A percentile compares a stretch with the other conserved stretches of the same genome.
Evolutionary conservation across 192 early-diverging fungal species (phyloP).

Genomic region (Coemansia sp.): DNA sequence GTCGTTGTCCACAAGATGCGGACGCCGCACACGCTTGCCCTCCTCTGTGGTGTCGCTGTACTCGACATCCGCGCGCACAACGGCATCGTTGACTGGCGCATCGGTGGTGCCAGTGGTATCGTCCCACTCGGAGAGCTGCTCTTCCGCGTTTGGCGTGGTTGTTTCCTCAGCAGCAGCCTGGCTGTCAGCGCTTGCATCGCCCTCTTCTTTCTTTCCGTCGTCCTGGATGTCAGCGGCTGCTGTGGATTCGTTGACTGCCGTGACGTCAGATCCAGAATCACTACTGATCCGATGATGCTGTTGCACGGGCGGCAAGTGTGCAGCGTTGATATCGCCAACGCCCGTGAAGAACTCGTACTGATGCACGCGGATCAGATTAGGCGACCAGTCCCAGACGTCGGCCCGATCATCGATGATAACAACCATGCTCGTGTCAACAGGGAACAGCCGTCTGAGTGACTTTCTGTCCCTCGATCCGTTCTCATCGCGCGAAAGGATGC

Average conservation of each 20-base stretch:
- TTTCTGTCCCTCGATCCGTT: slow-evolving; percentile 82
- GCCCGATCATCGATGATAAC: slow-evolving; percentile 93
- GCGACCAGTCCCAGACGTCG: slow-evolving; percentile 93
- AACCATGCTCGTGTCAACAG: slow-evolving; percentile 94
- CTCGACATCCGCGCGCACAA: slow-evolving; percentile 23
- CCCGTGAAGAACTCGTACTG: slow-evolving; percentile 95
- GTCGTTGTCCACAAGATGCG: slow-evolving; percentile 57
- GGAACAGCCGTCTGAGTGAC: slow-evolving; percentile 83
- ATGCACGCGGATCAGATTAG: slow-evolving; percentile 84
- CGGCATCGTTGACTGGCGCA: slow-evolving; percentile 18
- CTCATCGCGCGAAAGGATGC: slow-evolving; percentile 93
- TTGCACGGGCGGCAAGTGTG: slow-evolving; percentile 54
- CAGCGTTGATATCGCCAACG: slow-evolving; percentile 95
- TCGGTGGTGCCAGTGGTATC: slow-evolving; percentile 12
- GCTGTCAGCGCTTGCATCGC: not conserved
- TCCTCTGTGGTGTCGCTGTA: slow-evolving; percentile 3
- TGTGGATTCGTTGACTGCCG: not conserved
- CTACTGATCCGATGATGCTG: not conserved
- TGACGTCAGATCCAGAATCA: not conserved
- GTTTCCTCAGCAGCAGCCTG: slow-evolving; percentile 3
- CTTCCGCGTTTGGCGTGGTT: not conserved
- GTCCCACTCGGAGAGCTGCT: not conserved
- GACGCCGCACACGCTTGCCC: slow-evolving; percentile 13
- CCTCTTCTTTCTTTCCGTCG: not conserved
- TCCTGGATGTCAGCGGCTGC: not conserved